Base-by-base conservation (phyloP, 2,329 filamentous ascomycete genomes). In the Coniochaeta sp. region DNA sequence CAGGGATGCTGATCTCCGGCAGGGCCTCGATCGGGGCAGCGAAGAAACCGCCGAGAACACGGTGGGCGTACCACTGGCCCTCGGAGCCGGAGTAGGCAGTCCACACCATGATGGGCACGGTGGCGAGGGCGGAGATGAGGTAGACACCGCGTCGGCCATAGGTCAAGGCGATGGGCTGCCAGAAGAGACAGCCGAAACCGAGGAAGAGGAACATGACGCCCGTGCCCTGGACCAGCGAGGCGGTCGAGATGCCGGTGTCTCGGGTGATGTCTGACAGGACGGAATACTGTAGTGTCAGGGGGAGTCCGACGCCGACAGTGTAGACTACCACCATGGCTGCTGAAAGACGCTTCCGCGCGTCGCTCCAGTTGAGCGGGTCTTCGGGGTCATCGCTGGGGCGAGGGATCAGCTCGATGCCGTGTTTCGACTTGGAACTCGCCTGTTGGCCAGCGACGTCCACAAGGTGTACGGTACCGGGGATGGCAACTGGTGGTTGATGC, bases 211-310 rank as follows among this genome's bases (percentile, higher is more conserved):
- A 72, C 60, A 78, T 76, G 57, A 78, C 76, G 1, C 81, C 80
- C 14, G 76, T 81, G 8, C 80, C 80, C 57, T 76, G 72, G 61
- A 80, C 79, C 19, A 82, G 67, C 38, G 77, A 71, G 4, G 68
- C 70, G 1, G 79, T 66, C 0, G 74, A 76, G 38, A 83, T 69
- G 4, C 75, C 77, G 0, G 77, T 79, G n/a, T 77, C 76, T 54
- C 73, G 67, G 8, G 74, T 74, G 43, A 83, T 78, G 12, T 77
- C 76, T 6, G 75, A 75, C 9, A 82, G 69, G 8, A 82, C 76
- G 8, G 75, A 78, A 64, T 82, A 82, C n/a, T 80, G 76, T 9
- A 77, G 73, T 1, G 79, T 74, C 22, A 72, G 72, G 4, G 79
- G 73, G 54, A 82, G 77, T n/a, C 79, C 80, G 16, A 74, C 74